Conservation (phyloP, 768 basidiomycete genomes). For the Chlorophyllum brunneum region DNA sequence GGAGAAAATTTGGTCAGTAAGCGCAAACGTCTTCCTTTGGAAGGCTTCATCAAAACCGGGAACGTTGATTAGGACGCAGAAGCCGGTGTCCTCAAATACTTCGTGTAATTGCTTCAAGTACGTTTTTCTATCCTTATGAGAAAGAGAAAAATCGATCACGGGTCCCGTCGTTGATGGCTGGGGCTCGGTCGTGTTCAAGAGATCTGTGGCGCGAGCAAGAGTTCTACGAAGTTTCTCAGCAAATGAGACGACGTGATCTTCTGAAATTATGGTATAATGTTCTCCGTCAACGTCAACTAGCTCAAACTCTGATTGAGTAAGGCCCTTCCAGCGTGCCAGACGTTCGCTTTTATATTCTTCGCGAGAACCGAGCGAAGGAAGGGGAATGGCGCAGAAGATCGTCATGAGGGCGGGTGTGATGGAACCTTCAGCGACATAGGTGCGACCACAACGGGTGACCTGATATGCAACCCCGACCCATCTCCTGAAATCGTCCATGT, state of each 20-base stretch:
- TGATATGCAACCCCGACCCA: constrained; percentile 5
- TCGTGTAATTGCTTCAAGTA: background rate
- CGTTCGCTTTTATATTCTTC: constrained; percentile 3
- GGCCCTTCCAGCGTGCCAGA: background rate
- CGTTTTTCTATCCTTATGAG: background rate
- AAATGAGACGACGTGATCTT: constrained; percentile 6
- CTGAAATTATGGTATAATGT: constrained; percentile 6
- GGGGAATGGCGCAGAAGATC: constrained; percentile 6
- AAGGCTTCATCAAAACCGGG: background rate
- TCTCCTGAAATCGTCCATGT: constrained; percentile 4
- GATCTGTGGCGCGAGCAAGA: constrained; percentile 1
- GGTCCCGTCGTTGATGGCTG: background rate
- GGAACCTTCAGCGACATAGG: constrained; percentile 2
- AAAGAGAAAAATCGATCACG: background rate
- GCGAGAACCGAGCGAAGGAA: constrained; percentile 4
- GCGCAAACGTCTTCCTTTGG: background rate
- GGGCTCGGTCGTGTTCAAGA: background rate
- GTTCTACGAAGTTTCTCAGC: constrained; percentile 1
- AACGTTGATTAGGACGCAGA: background rate
- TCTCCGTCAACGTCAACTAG: constrained; percentile 5
- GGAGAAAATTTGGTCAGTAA: constrained; percentile 4
- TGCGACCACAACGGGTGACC: background rate
- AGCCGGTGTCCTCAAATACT: background rate
- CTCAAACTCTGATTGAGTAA: constrained; percentile 2
- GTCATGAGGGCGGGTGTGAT: constrained; percentile 3